Base-by-base conservation (phyloP, 805 yeast genomes). In the Torulaspora quercuum region DNA sequence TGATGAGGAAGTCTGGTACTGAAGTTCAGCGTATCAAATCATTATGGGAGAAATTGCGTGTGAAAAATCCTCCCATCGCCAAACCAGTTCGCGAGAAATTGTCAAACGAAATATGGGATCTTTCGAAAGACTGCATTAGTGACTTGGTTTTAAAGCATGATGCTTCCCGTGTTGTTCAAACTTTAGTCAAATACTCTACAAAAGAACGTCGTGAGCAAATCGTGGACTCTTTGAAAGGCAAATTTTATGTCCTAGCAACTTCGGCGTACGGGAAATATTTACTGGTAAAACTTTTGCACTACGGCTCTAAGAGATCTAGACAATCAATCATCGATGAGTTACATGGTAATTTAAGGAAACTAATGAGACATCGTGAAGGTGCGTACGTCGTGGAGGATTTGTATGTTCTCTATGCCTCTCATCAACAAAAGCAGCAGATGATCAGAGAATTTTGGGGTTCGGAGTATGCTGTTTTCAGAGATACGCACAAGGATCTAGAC, bases 351-450 rank as follows among this genome's bases (percentile, higher is more conserved):
- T 75, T 86, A 54, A 75, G 96, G 61, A 90, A 87, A 64, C 70
- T 90, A 41, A 87, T 90, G 92, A 80, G 95, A 70, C 97, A 90
- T 66, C 82, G 84, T 67, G 97, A 90, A 71, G 98, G 97, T 65
- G 97, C 97, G 9, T 88, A 90, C 55, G 97, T 90, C 25, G 88
- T 89, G 48, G 97, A 90, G 65, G 98, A 90, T 70, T 70, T 86
- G 54, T 90, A 71, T 58, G 85, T 86, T 15, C 75, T 88, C 39
- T 90, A 89, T 62, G 78, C 96, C 7, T 77, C 87, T 15, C 74
- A 82, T 19, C 85, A 80, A 45, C 97, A 90, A 65, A 84, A 77
- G 62, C 76, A 77, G 38, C 95, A 86, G 64, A 89, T 90, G 83
- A 78, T 90, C 48, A 78, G 92, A 64, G 98, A 90, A 66, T 90